Evolutionary conservation across 225 moss, liverwort and hornwort genomes (phyloP).

Genomic region (Polytrichum formosum): DNA sequence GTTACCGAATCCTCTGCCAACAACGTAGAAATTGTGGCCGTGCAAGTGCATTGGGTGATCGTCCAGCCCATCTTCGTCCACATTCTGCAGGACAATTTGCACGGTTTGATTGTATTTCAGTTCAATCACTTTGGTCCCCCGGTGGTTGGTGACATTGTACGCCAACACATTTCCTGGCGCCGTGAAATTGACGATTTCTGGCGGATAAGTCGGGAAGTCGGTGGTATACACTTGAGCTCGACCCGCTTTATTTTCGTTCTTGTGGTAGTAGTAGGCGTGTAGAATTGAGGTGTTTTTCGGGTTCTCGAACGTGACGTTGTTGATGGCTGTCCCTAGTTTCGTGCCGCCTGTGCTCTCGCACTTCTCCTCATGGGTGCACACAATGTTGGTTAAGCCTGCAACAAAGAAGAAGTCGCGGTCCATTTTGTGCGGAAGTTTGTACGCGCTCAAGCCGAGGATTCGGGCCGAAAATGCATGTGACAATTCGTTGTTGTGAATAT

Average conservation of each 20-base stretch:
- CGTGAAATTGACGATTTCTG: slow-evolving; percentile 10
- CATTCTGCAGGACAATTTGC: slow-evolving; percentile 37
- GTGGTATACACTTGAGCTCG: slow-evolving; percentile 1
- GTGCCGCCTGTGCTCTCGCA: not conserved
- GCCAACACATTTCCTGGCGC: not conserved
- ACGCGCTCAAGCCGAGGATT: not conserved
- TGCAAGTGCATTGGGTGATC: slow-evolving; percentile 43
- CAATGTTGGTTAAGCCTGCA: not conserved
- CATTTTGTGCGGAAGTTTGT: slow-evolving; percentile 6
- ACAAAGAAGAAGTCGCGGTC: slow-evolving; percentile 18
- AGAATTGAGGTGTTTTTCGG: slow-evolving; percentile 2
- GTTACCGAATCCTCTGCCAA: slow-evolving; percentile 28
- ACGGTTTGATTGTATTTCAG: slow-evolving; percentile 18
- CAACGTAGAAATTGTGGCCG: slow-evolving; percentile 41
- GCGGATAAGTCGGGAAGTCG: slow-evolving; percentile 7
- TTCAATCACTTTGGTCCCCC: slow-evolving; percentile 5
- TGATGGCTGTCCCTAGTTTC: not conserved
- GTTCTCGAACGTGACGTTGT: not conserved
- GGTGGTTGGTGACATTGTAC: not conserved
- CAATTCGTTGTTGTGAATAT: not conserved
- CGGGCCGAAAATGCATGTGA: not conserved
- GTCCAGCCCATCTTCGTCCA: slow-evolving; percentile 18
- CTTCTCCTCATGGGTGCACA: not conserved
- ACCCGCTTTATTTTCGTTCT: not conserved
- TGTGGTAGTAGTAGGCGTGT: slow-evolving; percentile 3